Percentiles rank a stretch among this genome's conserved stretches.
phyloP scores from a whole-genome alignment of 805 yeast species.

The Sugiyamaella valdiviana region DNA sequence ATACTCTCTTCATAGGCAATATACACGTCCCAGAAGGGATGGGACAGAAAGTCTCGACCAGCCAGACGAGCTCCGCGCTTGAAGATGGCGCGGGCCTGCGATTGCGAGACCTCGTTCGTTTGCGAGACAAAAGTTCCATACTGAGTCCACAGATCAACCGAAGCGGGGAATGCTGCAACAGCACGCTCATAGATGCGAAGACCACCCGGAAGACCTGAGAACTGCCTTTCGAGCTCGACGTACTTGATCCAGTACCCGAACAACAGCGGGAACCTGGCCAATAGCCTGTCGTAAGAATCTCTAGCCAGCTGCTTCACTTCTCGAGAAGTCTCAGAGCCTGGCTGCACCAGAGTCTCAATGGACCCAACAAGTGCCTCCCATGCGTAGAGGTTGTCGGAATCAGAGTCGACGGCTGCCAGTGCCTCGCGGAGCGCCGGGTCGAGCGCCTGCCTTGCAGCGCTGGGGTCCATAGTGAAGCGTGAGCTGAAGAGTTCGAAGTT shows the following conservation, averaged over 20 bases:
- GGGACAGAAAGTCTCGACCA: slow-evolving; percentile 71
- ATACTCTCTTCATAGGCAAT: slow-evolving; percentile 50
- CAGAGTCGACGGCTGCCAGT: slow-evolving; percentile 10
- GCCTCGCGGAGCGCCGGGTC: background rate
- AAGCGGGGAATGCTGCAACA: slow-evolving; percentile 31
- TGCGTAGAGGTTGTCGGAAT: slow-evolving; percentile 14
- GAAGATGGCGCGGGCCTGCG: slow-evolving; percentile 31
- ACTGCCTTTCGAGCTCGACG: slow-evolving; percentile 26
- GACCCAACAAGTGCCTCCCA: slow-evolving; percentile 15
- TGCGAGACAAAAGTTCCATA: slow-evolving; percentile 22
- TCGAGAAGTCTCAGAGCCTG: background rate
- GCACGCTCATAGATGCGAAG: slow-evolving; percentile 30
- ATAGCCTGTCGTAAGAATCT: slow-evolving; percentile 28
- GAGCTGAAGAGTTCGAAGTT: background rate
- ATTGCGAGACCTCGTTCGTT: background rate
- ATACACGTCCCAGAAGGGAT: slow-evolving; percentile 75
- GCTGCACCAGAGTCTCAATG: slow-evolving; percentile 3
- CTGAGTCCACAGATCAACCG: slow-evolving; percentile 30
- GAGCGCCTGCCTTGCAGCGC: background rate
- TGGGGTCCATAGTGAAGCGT: background rate
- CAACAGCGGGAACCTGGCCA: slow-evolving; percentile 32
- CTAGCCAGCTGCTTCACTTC: background rate
- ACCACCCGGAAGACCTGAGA: slow-evolving; percentile 21
- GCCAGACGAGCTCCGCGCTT: slow-evolving; percentile 43
- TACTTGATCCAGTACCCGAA: slow-evolving; percentile 39